These are phyloP conservation scores for Paramyrothecium sp. DNA, from an alignment of 2,329 filamentous ascomycete species.

Conservation along the genomic window DNA sequence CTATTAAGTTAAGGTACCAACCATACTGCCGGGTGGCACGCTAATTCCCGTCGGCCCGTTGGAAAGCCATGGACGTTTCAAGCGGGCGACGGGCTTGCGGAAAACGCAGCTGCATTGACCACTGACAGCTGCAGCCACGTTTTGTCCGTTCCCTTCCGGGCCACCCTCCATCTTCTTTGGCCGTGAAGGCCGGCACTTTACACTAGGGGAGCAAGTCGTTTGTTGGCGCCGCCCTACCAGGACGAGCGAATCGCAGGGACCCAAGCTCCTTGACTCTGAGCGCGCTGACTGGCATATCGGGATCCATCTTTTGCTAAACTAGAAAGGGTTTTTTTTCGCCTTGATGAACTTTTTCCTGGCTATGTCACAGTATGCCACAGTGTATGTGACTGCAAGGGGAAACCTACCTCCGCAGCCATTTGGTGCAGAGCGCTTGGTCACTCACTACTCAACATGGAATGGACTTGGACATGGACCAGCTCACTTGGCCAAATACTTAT, in stretches of 20 bases:
- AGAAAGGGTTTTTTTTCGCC: neutral
- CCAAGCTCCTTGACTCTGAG: neutral
- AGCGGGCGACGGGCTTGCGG: too few relatives aligned
- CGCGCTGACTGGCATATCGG: neutral
- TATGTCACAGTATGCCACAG: neutral
- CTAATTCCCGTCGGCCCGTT: neutral
- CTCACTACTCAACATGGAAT: too few relatives aligned
- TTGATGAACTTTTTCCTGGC: neutral
- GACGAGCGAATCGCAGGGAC: neutral
- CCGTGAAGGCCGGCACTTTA: neutral
- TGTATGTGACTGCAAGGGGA: neutral
- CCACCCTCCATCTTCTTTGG: too few relatives aligned
- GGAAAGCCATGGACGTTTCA: neutral
- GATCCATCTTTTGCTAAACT: neutral
- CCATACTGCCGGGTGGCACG: neutral
- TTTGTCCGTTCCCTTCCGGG: neutral
- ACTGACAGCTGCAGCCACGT: neutral
- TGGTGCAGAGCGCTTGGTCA: too few relatives aligned
- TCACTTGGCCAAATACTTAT: too few relatives aligned
- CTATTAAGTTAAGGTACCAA: neutral
- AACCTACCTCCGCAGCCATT: too few relatives aligned
- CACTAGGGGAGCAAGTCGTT: neutral
- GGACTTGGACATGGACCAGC: too few relatives aligned
- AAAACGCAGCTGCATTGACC: neutral
- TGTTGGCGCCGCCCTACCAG: too few relatives aligned